Conservation (phyloP, 768 basidiomycete species). For the Lanmaoa rubissima region DNA sequence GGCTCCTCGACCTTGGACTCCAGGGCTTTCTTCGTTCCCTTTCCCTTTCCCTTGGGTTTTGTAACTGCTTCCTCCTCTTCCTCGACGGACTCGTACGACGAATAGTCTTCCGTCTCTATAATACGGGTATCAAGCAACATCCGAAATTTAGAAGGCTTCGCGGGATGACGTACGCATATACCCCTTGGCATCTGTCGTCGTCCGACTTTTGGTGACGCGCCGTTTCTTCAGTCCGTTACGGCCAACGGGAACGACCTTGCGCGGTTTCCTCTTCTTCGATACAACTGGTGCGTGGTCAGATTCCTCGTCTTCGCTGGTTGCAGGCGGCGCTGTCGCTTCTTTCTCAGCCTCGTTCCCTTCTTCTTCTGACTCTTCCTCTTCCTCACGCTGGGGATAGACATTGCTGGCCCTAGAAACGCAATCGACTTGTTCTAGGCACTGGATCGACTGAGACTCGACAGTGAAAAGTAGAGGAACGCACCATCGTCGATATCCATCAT, state of each 20-base stretch:
- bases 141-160: neutral
- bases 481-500: conserved; percentile 83
- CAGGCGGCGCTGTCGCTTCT: conserved; percentile 29
- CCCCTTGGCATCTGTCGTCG: conserved; percentile 59
- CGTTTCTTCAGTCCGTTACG: conserved; percentile 76
- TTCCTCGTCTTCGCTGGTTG: conserved; percentile 30
- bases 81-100: conserved; percentile 77
- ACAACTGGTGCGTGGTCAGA: conserved; percentile 30
- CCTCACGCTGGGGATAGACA: conserved; percentile 18
- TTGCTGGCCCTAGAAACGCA: conserved; percentile 17
- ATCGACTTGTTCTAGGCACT: conserved; percentile 25
- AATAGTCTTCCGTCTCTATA: conserved; percentile 74
- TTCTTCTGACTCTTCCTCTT: conserved; percentile 26
- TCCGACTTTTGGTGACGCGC: conserved; percentile 58
- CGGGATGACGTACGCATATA: conserved; percentile 58
- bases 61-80: conserved; percentile 39
- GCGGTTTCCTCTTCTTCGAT: conserved; percentile 43
- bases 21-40: conserved; percentile 17
- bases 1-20: conserved; percentile 18
- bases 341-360: conserved; percentile 34
- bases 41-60: conserved; percentile 22
- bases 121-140: neutral
- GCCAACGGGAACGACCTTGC: conserved; percentile 70
- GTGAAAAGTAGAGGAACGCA: conserved; percentile 32
- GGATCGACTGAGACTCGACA: conserved; percentile 16